phyloP scores from a whole-genome alignment of 2,329 filamentous ascomycete genomes.

The Ophiostoma sp. region DNA sequence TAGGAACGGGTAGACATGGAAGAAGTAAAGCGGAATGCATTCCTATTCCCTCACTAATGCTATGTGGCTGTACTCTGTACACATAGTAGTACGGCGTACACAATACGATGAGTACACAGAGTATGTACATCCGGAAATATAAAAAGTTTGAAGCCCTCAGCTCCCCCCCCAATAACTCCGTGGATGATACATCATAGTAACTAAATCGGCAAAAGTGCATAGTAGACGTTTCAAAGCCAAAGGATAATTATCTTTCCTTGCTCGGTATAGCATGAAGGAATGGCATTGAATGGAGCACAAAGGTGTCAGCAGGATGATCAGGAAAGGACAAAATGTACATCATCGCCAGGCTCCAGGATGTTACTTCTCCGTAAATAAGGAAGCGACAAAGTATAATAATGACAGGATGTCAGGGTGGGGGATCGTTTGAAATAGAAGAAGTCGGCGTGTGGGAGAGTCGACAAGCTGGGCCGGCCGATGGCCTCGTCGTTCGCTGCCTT shows the following conservation, averaged over 20 bases:
- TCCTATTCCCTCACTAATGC: background rate
- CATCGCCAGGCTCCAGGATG: background rate
- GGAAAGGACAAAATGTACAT: background rate
- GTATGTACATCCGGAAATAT: background rate
- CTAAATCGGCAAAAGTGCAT: background rate
- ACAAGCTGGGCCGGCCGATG: background rate
- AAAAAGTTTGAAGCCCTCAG: background rate
- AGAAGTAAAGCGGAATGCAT: background rate
- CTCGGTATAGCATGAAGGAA: constrained; percentile 1
- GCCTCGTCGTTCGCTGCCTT: background rate
- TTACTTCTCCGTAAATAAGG: background rate
- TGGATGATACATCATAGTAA: background rate
- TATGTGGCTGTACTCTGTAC: too few species aligned
- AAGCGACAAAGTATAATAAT: background rate
- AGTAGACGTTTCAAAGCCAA: background rate
- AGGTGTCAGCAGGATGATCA: background rate
- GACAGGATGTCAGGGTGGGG: background rate
- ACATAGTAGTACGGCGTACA: too few species aligned
- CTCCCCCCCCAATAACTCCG: background rate
- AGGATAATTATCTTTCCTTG: background rate
- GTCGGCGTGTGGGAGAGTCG: background rate
- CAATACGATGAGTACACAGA: too few species aligned
- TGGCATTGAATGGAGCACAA: background rate
- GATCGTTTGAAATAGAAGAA: background rate
- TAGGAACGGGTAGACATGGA: background rate